Percentiles rank a stretch among this genome's conserved stretches.
These are phyloP conservation scores for Lentinula detonsa DNA, from an alignment of 768 basidiomycete genomes.

Conservation along the genomic window DNA sequence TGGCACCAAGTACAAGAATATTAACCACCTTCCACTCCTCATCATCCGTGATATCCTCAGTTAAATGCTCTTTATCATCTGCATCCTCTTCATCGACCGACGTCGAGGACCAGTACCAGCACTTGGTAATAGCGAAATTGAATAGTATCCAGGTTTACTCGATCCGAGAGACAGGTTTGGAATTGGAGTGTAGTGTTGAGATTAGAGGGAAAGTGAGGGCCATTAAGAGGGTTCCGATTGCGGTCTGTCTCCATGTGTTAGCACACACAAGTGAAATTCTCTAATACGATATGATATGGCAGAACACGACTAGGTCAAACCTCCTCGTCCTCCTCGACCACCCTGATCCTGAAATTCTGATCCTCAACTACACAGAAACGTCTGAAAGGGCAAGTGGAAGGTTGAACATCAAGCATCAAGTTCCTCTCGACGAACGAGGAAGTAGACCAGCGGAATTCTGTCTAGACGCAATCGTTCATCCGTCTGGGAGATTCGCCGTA, in stretches of 20 bases:
- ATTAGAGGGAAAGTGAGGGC: too few species aligned
- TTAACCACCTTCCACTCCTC: conserved; percentile 67
- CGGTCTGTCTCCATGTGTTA: too few species aligned
- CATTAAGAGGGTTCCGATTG: too few species aligned
- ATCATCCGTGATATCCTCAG: conserved; percentile 64
- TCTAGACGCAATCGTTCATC: conserved; percentile 62
- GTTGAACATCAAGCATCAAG: conserved; percentile 35
- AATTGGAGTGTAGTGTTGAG: conserved; percentile 51
- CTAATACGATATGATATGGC: too few species aligned
- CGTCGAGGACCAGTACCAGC: conserved; percentile 32
- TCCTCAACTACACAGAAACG: conserved; percentile 46
- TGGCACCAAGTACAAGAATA: not conserved
- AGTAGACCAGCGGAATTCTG: conserved; percentile 67
- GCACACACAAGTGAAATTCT: too few species aligned
- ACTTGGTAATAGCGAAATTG: conserved; percentile 64
- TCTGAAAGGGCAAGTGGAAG: conserved; percentile 22
- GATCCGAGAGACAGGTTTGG: conserved; percentile 51
- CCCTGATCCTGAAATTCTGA: conserved; percentile 66
- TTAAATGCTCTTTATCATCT: conserved; percentile 59
- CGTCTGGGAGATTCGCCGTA: conserved; percentile 52
- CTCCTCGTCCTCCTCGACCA: conserved; percentile 69
- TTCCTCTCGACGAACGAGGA: conserved; percentile 51
- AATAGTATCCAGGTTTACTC: conserved; percentile 67
- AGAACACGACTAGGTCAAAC: conserved; percentile 24
- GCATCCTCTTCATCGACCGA: not conserved